Conservation (phyloP, 1,139 yeast genomes). For the Nakaseomyces uthaithaninus region DNA sequence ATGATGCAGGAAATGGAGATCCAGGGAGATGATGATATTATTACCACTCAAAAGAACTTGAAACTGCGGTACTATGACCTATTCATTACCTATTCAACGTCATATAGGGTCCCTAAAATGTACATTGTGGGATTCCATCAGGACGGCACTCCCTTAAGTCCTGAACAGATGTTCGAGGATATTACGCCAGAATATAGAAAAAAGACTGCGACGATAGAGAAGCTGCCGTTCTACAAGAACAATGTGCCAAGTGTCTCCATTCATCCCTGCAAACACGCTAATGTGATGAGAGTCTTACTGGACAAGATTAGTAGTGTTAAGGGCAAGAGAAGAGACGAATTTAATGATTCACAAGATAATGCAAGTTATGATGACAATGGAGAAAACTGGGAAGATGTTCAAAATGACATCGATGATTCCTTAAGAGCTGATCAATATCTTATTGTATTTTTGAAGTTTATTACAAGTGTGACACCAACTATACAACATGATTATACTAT, state of each 20-base stretch:
- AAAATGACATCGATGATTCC: constrained; percentile 37
- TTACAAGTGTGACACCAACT: constrained; percentile 95
- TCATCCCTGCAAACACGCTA: constrained; percentile 94
- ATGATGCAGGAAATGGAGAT: constrained; percentile 36
- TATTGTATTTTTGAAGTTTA: constrained; percentile 81
- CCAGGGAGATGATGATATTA: constrained; percentile 38
- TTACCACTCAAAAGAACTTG: constrained; percentile 32
- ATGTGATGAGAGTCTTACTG: constrained; percentile 85
- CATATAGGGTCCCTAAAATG: constrained; percentile 92
- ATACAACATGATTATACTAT: constrained; percentile 94
- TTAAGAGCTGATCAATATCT: constrained; percentile 86
- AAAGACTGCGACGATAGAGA: constrained; percentile 93
- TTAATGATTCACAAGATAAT: constrained; percentile 27
- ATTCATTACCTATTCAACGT: constrained; percentile 85
- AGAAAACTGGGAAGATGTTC: constrained; percentile 36
- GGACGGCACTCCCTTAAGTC: constrained; percentile 78
- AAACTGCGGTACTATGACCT: constrained; percentile 65
- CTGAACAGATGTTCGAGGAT: constrained; percentile 90
- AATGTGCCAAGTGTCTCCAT: constrained; percentile 74
- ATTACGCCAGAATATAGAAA: constrained; percentile 85
- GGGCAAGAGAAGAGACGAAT: constrained; percentile 34
- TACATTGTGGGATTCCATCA: constrained; percentile 81
- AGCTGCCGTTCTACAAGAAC: constrained; percentile 72
- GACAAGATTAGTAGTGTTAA: constrained; percentile 50
- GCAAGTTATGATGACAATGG: constrained; percentile 33